These are phyloP conservation scores for Aciculosporium take DNA, from an alignment of 2,329 filamentous ascomycete genomes.

Conservation along the genomic window DNA sequence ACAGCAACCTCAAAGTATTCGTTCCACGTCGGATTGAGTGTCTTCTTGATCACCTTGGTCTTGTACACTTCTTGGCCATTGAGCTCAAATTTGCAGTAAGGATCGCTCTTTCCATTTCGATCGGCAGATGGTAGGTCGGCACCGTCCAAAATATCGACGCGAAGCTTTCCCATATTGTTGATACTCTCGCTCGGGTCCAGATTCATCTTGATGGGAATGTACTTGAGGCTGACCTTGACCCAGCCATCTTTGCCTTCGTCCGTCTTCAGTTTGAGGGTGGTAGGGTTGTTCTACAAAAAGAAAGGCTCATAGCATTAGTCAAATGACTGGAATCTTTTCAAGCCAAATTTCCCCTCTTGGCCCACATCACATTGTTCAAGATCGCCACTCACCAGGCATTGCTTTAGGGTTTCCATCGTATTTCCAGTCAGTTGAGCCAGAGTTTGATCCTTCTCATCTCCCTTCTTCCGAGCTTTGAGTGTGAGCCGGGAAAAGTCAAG, in stretches of 20 bases:
- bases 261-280: conserved; percentile 63
- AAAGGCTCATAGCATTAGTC: neutral
- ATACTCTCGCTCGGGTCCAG: conserved; percentile 93
- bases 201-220: conserved; percentile 85
- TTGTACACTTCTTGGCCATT: conserved; percentile 87
- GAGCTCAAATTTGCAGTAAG: conserved; percentile 87
- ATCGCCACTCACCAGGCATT: conserved; percentile 54
- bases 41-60: conserved; percentile 94
- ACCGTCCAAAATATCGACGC: conserved; percentile 84
- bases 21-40: conserved; percentile 86
- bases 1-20: conserved; percentile 82
- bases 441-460: conserved; percentile 60
- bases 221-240: conserved; percentile 85
- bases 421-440: conserved; percentile 73
- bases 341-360: too few relatives aligned
- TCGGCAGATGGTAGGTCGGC: conserved; percentile 83
- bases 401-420: conserved; percentile 75
- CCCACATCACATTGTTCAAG: neutral
- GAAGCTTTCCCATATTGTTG: conserved; percentile 94
- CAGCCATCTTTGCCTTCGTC: conserved; percentile 63
- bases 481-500: conserved; percentile 93
- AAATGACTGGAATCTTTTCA: neutral
- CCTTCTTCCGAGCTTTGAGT: conserved; percentile 68
- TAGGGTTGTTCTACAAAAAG: conserved; percentile 63
- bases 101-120: conserved; percentile 91